Conservation (phyloP, 2,329 filamentous ascomycete genomes). For the Fusarium lyarnte region DNA sequence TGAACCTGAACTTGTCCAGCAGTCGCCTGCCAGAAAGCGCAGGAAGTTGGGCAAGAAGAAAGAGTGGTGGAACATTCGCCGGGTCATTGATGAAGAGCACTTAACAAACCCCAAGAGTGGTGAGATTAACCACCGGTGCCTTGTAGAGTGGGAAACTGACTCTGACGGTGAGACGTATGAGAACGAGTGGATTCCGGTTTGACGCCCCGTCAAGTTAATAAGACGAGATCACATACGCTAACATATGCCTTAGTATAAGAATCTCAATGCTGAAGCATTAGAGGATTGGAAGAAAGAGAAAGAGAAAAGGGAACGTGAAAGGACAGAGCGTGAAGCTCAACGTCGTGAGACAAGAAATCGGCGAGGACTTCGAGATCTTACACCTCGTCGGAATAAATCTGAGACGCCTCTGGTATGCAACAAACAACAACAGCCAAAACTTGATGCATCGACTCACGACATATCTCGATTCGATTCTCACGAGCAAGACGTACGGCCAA, state of each 20-base stretch:
- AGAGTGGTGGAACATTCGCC: conserved; percentile 48
- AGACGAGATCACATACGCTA: conserved; percentile 26
- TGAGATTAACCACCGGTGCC: conserved; percentile 44
- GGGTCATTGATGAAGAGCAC: conserved; percentile 48
- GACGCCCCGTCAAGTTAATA: not conserved
- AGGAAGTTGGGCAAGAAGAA: conserved; percentile 9
- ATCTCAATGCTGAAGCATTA: conserved; percentile 46
- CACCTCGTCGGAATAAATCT: not conserved
- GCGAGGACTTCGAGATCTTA: conserved; percentile 1
- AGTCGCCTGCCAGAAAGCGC: conserved; percentile 4
- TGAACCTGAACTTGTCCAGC: conserved; percentile 1
- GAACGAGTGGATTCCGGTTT: conserved; percentile 48
- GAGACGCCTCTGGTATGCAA: conserved; percentile 8
- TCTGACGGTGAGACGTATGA: conserved; percentile 46
- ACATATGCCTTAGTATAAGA: conserved; percentile 38
- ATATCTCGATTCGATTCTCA: conserved; percentile 20
- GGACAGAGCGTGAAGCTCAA: not conserved
- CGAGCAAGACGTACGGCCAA: conserved; percentile 27
- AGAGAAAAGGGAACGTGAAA: conserved; percentile 1
- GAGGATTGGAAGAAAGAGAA: conserved; percentile 46
- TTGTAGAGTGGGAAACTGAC: conserved; percentile 53
- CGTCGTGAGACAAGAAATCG: conserved; percentile 7
- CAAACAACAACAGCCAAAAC: conserved; percentile 35
- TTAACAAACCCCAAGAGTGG: not conserved
- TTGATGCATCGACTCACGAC: conserved; percentile 18